Evolutionary conservation across 805 yeast species (phyloP), one percentile per base, ranked within the genome.

Genomic region (Pichia sporocuriosa): DNA sequence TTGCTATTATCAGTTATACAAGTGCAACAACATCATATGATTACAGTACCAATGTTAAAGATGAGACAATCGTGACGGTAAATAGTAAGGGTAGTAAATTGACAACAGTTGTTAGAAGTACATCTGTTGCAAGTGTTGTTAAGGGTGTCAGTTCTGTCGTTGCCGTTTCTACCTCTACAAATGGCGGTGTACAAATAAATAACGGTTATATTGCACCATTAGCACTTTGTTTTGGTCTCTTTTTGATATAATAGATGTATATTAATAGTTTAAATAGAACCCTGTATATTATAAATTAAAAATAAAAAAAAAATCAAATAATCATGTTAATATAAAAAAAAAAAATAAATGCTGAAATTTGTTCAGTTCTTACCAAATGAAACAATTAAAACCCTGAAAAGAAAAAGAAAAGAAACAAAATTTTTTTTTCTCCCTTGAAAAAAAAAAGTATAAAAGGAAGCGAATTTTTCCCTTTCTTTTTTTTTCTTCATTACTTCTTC

Each of bases 121-220:
- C 45, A 27, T 49, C 50, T 32, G 42, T 46, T 8, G 39, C 54
- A 6, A 39, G 42, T 9, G 42, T 48, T 11, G 46, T 45, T 13
- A 50, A 50, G 26, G 53, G 40, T 6, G 42, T 47, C 24, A 48
- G 54, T 23, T 44, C 58, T 2, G 37, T 50, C 6, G 50, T 50
- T 2, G 37, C 52, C 2, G 40, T 42, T 10, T 32, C 52, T 3
- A 45, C 49, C 24, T 39, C 46, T n/a, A 49, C 55, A 15, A 51
- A 48, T 35, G 51, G 43, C 20, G 56, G 50, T 20, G 15, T 13
- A 20, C 32, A 21, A 6, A 20, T 6, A n/a, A 15, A 8, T 26
- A 26, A 6, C 29, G 13, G n/a, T 6, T 15, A 26, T 8, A 6
- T 26, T 12, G 13, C 32, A 35, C n/a, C n/a, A n/a, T n/a, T n/a